These are phyloP conservation scores for Castanopsis chinensis DNA, from an alignment of 306 rosid genomes.

Conservation along the genomic window DNA sequence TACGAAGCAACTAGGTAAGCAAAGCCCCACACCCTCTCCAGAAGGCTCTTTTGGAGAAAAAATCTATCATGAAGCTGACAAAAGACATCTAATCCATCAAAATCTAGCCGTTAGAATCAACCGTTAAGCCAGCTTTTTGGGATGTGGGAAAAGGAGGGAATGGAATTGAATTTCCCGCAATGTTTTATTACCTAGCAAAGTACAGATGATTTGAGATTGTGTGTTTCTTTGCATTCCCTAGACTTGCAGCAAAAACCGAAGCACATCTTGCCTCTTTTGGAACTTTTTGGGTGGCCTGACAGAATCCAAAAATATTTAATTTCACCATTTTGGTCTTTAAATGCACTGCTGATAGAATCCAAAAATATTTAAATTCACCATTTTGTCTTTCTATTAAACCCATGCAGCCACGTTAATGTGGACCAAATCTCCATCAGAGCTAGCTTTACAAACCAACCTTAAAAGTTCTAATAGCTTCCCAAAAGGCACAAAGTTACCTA, in stretches of 20 bases:
- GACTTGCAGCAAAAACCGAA: conserved; percentile 8
- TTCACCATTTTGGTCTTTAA: conserved; percentile 27
- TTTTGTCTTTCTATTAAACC: conserved; percentile 25
- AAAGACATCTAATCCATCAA: no score
- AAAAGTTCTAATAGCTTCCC: not conserved
- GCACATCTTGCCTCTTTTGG: not conserved
- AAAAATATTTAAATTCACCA: conserved; percentile 25
- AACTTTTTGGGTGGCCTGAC: conserved; percentile 17
- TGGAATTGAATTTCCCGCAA: not conserved
- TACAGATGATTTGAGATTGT: not conserved
- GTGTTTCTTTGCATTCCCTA: not conserved
- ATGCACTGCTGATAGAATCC: conserved; percentile 36
- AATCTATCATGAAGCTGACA: no score
- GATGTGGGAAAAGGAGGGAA: not conserved
- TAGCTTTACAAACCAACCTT: not conserved
- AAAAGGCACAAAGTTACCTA: not conserved
- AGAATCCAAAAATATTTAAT: not conserved
- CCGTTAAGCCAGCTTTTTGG: no score
- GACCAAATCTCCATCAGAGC: conserved; percentile 14
- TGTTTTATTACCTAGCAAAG: not conserved
- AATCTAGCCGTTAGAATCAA: no score
- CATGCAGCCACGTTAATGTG: conserved; percentile 31
- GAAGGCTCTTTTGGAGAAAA: not conserved
- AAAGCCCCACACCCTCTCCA: not conserved
- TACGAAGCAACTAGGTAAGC: not conserved